Evolutionary conservation across 305 asterid species (phyloP), one percentile per base, ranked within the genome.

Genomic region (Nicotiana rustica): DNA sequence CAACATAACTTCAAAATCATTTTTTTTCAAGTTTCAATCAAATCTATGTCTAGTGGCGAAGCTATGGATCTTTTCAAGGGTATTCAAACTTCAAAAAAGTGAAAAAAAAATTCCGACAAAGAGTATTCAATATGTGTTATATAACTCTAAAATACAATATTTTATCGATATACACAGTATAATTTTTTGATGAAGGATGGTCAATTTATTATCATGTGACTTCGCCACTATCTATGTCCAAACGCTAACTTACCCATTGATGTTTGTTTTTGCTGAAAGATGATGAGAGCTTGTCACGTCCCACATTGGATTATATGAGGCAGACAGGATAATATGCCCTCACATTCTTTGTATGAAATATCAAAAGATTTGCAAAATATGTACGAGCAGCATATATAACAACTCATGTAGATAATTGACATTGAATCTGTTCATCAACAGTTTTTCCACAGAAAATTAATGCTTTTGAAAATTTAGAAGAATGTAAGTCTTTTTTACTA

Each of bases 281-380:
- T 41, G 31, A n/a, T n/a, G 77, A 36, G 56, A 68, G n/a, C 4
- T 36, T 36, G 17, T 69, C 31, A 25, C 6, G 77, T 38, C 76
- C 57, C 77, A 69, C 57, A 18, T 38, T 38, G 10, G 57, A 69
- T 2, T 6, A 69, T 38, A 69, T 38, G 77, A 69, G 10, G 77
- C 3, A 69, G 77, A 9, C 77, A 69, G 6, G 57, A 38, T 69
- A 69, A 69, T 69, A 69, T 69, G 41, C 57, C 10, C 57, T 69
- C 77, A 38, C 2, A 2, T 10, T 38, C 33, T 69, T 38, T 38
- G 57, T 31, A 69, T 38, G 77, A 38, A 69, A 38, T 38, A 69
- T 18, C 18, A 69, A 36, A 69, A 38, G 77, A 69, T 69, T 38
- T 69, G 77, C 77, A 68, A 15, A 68, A 36, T 68, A 68, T n/a